Evolutionary conservation across 495 filamentous ascomycete genomes (phyloP).

Genomic region (Hypoxylon crocopeplum): DNA sequence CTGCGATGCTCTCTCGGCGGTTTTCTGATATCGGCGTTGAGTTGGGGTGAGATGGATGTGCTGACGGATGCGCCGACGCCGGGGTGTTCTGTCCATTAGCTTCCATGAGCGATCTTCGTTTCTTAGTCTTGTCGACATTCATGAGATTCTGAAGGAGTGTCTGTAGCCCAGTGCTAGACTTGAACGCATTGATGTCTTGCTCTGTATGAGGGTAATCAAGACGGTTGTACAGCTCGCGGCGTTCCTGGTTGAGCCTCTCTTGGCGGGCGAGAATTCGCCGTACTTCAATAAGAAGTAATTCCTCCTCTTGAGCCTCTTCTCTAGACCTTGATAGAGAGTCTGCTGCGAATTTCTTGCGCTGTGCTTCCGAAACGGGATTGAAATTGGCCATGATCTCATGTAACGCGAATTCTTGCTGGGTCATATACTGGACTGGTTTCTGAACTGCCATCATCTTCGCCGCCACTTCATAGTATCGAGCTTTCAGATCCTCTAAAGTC

Average conservation of each 20-base stretch:
- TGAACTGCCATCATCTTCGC: slow-evolving; percentile 84
- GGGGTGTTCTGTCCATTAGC: slow-evolving; percentile 62
- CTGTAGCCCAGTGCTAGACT: slow-evolving; percentile 77
- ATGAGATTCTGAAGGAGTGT: slow-evolving; percentile 80
- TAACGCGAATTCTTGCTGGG: slow-evolving; percentile 74
- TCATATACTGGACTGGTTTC: slow-evolving; percentile 85
- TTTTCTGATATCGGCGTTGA: slow-evolving; percentile 44
- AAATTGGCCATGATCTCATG: slow-evolving; percentile 88
- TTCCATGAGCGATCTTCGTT: slow-evolving; percentile 68
- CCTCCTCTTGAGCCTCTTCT: slow-evolving; percentile 90
- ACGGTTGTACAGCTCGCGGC: slow-evolving; percentile 85
- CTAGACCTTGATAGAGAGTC: slow-evolving; percentile 77
- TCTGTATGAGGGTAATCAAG: slow-evolving; percentile 79
- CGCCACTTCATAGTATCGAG: slow-evolving; percentile 85
- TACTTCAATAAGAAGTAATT: slow-evolving; percentile 84
- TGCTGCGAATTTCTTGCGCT: slow-evolving; percentile 83
- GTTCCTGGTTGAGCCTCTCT: slow-evolving; percentile 82
- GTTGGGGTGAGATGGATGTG: slow-evolving; percentile 41
- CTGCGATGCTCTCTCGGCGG: slow-evolving; percentile 60
- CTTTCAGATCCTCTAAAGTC: slow-evolving; percentile 88
- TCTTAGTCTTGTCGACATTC: slow-evolving; percentile 85
- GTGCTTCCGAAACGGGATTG: slow-evolving; percentile 74
- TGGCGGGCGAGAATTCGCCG: slow-evolving; percentile 86
- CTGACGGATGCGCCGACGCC: slow-evolving; percentile 37
- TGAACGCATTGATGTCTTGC: slow-evolving; percentile 73